phyloP scores from a whole-genome alignment of 345 rosid species.

The Mangifera indica region DNA sequence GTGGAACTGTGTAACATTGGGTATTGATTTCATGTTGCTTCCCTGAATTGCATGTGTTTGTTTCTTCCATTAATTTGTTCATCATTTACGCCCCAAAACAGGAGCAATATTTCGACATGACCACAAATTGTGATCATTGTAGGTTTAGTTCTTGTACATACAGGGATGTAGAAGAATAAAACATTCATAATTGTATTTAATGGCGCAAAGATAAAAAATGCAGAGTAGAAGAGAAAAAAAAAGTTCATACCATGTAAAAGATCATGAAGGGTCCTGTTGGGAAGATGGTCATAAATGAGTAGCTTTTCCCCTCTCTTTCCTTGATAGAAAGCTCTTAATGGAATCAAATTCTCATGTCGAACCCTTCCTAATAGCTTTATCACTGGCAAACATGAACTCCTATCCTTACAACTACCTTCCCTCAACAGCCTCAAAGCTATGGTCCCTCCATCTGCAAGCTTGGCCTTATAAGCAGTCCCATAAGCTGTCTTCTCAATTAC shows the following conservation, averaged over 20 bases:
- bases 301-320: constrained; percentile 99
- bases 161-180: not conserved
- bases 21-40: too few species aligned
- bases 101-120: too few species aligned
- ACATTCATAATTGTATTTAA: not conserved
- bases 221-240: not conserved
- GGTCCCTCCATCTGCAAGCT: constrained; percentile 89
- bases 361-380: constrained; percentile 77
- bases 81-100: not conserved
- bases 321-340: constrained; percentile 93
- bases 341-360: constrained; percentile 88
- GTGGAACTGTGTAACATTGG: not conserved
- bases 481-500: constrained; percentile 94
- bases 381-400: constrained; percentile 67
- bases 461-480: constrained; percentile 94
- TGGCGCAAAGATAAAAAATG: constrained; percentile 2
- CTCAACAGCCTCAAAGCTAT: constrained; percentile 91
- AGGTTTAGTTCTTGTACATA: not conserved
- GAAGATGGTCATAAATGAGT: constrained; percentile 92
- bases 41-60: not conserved
- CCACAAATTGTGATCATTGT: not conserved
- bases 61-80: not conserved
- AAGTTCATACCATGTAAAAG: constrained; percentile 71
- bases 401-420: constrained; percentile 95
- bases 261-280: constrained; percentile 76